Conservation (phyloP, 768 basidiomycete species). For the Pluteus cervinus region DNA sequence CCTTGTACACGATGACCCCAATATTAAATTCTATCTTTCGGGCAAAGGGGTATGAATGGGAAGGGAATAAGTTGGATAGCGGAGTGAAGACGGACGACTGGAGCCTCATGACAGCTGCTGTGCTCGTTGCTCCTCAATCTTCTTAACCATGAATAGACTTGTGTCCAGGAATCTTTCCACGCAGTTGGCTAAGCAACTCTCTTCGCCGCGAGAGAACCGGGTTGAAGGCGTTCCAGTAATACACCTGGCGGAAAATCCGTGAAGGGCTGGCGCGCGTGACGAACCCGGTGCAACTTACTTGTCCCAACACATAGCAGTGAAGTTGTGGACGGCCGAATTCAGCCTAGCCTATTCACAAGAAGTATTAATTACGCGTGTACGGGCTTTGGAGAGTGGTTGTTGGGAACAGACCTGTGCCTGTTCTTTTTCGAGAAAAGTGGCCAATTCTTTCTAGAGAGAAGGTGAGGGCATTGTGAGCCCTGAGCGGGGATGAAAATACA, state of each 20-base stretch:
- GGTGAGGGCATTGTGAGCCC: constrained; percentile 4
- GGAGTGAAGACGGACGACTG: too few species aligned
- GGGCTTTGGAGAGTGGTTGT: not conserved
- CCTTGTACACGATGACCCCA: too few species aligned
- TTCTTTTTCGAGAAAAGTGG: constrained; percentile 72
- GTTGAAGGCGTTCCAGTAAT: constrained; percentile 74
- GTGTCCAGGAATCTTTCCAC: constrained; percentile 91
- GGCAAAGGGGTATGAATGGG: too few species aligned
- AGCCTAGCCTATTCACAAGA: constrained; percentile 44
- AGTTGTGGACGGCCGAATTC: constrained; percentile 64
- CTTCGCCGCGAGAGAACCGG: constrained; percentile 74
- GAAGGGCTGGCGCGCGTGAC: constrained; percentile 2
- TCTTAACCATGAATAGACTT: constrained; percentile 74
- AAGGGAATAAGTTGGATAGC: too few species aligned
- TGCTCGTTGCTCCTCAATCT: constrained; percentile 43
- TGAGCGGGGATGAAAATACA: not conserved
- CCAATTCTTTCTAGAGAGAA: constrained; percentile 68
- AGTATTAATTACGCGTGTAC: too few species aligned
- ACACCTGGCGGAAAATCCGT: constrained; percentile 45
- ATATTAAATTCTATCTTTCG: too few species aligned
- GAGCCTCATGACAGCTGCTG: too few species aligned
- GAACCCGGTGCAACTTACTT: constrained; percentile 52
- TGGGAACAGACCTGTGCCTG: constrained; percentile 61
- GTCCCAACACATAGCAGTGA: constrained; percentile 89
- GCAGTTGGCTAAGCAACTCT: constrained; percentile 81